Evolutionary conservation across 306 rosid genomes (phyloP).

Genomic region (Betula pendula): DNA sequence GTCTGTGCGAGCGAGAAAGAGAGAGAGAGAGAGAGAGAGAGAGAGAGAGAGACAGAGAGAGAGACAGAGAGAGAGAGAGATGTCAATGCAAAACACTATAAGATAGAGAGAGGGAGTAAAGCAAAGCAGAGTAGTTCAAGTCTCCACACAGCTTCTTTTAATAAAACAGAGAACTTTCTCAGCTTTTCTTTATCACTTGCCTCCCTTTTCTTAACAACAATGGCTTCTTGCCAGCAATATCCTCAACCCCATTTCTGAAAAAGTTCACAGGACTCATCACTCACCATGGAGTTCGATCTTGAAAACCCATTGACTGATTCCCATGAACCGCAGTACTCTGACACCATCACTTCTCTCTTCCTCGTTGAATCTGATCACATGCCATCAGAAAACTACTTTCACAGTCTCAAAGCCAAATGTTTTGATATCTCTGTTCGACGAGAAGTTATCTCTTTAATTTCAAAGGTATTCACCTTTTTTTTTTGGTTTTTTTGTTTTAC

Average conservation of each 20-base stretch:
- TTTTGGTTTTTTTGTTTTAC: too few relatives aligned
- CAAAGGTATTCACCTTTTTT: conserved; percentile 48
- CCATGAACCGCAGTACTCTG: conserved; percentile 43
- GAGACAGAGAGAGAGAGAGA: too few relatives aligned
- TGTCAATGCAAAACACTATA: conserved; percentile 28
- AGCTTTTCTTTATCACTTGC: conserved; percentile 25
- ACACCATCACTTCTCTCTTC: conserved; percentile 58
- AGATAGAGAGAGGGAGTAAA: conserved; percentile 30
- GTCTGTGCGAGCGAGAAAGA: too few relatives aligned
- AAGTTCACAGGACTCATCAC: neutral
- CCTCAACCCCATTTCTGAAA: conserved; percentile 18
- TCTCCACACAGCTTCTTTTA: conserved; percentile 34
- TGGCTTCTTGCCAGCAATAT: conserved; percentile 32
- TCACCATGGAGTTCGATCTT: conserved; percentile 81
- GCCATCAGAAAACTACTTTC: conserved; percentile 60
- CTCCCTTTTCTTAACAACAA: conserved; percentile 31
- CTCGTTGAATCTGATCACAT: conserved; percentile 78
- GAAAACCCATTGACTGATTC: conserved; percentile 75
- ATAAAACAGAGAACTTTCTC: conserved; percentile 34
- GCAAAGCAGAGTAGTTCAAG: conserved; percentile 37
- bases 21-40: conserved; percentile 14
- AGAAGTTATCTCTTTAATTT: conserved; percentile 60
- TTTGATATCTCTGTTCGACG: conserved; percentile 54
- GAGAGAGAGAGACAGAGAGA: conserved; percentile 8
- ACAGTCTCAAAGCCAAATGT: conserved; percentile 43